A percentile compares a stretch with the other conserved stretches of the same genome.
These are phyloP conservation scores for Earliella scabrosa DNA, from an alignment of 1,284 basidiomycete species.

Conservation along the genomic window DNA sequence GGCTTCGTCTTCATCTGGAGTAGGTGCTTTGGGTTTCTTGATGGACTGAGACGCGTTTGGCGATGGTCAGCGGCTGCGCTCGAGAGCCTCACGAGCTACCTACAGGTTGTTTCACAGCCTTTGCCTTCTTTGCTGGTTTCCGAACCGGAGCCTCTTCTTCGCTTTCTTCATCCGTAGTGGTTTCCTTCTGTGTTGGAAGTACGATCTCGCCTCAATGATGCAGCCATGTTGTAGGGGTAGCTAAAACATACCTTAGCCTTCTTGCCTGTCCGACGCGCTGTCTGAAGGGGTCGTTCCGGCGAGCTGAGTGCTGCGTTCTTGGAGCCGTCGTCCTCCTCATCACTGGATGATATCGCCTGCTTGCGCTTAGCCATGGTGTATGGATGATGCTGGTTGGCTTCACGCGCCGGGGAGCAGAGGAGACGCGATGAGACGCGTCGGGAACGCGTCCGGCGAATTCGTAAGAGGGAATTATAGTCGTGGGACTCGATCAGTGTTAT, in stretches of 20 bases:
- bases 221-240: too few relatives aligned
- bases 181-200: too few relatives aligned
- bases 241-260: slow-evolving; percentile 5
- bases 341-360: slow-evolving; percentile 29
- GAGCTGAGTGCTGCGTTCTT: slow-evolving; percentile 7
- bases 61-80: too few relatives aligned
- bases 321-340: slow-evolving; percentile 33
- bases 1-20: not conserved
- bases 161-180: slow-evolving; percentile 14
- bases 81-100: too few relatives aligned
- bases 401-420: too few relatives aligned
- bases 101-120: too few relatives aligned
- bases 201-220: too few relatives aligned
- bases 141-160: slow-evolving; percentile 22
- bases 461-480: slow-evolving; percentile 7
- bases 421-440: slow-evolving; percentile 24
- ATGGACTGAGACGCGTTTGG: slow-evolving; percentile 3
- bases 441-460: slow-evolving; percentile 4
- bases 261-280: slow-evolving; percentile 21
- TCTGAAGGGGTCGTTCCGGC: slow-evolving; percentile 21
- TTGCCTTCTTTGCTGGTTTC: slow-evolving; percentile 14
- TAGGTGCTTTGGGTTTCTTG: slow-evolving; percentile 6
- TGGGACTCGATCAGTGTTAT: slow-evolving; percentile 14
- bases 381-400: not conserved
- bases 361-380: slow-evolving; percentile 45